Evolutionary conservation across 78 protist species (phyloP), one percentile per base, ranked within the genome.

Genomic region (Acrasis kona): DNA sequence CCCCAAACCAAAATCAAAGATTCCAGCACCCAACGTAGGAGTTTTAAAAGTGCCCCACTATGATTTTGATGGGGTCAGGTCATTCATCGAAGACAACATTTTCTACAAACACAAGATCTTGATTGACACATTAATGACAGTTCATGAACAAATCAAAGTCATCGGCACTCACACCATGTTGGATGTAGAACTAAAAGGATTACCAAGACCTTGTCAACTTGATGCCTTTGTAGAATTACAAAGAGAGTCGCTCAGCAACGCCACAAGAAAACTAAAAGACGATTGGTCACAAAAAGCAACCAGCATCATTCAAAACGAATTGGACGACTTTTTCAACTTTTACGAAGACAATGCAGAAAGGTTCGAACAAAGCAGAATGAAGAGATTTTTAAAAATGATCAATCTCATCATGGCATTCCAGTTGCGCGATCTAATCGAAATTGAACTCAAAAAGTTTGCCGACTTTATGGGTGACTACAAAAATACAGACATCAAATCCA

Each of bases 241-340:
- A 36, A 57, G 35, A 36, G 27, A 3, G 19, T 3, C 4, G 41
- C 74, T 27, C 2, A 39, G 3, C 8, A 10, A 3, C 5, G 72
- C 35, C 34, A 8, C 72, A 38, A 64, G 41, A 3, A 57, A 50
- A 10, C 72, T 76, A 12, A 3, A 64, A 12, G 70, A 57, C 9
- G 80, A 76, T 64, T 76, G 80, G 80, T 5, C 30, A 38, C 40
- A n/a, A 28, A 76, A 76, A 37, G 30, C 35, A 12, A 9, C 70
- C 31, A 10, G 69, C 34, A 76, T 64, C 31, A 76, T 76, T 38
- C 80, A 39, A 34, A 76, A 76, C 72, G 70, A 76, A 6, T 32
- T 76, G 10, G 80, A 76, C 57, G 39, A 57, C n/a, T 66, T 41
- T 41, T 76, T 76, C 80, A 57, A 76, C 57, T 76, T 76, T 30